Evolutionary conservation across 331 rosid genomes (phyloP), one percentile per base, ranked within the genome.

Genomic region (Rosa hybrid): DNA sequence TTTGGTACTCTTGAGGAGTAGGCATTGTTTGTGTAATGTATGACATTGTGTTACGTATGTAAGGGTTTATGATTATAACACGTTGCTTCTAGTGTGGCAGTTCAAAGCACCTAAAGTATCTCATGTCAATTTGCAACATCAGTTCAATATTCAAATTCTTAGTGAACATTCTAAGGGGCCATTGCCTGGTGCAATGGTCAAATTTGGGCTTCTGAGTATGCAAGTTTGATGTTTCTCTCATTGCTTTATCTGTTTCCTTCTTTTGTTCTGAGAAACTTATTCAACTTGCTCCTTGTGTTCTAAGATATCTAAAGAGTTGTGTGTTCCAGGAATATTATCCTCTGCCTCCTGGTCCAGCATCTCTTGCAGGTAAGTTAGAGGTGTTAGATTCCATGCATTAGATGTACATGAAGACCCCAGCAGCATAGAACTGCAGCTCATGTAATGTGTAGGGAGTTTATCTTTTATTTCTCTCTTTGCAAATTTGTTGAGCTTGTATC

Each of bases 281-380:
- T 60, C 27, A 17, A 25, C 30, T 45, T 62, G 13, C 21, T 63
- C 12, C 48, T 27, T 45, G 45, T 27, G 11, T 27, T 46, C 62
- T 46, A 64, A 64, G 80, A 17, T 30, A 6, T 64, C 73, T 64
- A 48, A 46, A 77, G 80, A 64, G 73, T 18, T 77, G 64, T 64
- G 38, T 77, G 80, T 74, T 74, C 77, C 62, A 75, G 77, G 83
- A 79, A 42, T 74, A 34, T 45, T 51, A 72, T 84, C 41, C 30
- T 53, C n/a, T 21, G 10, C 63, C 80, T 77, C 67, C 77, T 42
- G 42, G 69, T 77, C 25, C 75, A 44, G 70, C 77, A 79, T 80
- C 77, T 83, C 83, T 68, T 75, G 57, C 83, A 69, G 77, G 75
- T 75, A 74, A 20, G 38, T 76, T 76, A 60, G 70, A 74, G 57